Conservation (phyloP, 78 protist species). For the Monosiga brevicollis region DNA sequence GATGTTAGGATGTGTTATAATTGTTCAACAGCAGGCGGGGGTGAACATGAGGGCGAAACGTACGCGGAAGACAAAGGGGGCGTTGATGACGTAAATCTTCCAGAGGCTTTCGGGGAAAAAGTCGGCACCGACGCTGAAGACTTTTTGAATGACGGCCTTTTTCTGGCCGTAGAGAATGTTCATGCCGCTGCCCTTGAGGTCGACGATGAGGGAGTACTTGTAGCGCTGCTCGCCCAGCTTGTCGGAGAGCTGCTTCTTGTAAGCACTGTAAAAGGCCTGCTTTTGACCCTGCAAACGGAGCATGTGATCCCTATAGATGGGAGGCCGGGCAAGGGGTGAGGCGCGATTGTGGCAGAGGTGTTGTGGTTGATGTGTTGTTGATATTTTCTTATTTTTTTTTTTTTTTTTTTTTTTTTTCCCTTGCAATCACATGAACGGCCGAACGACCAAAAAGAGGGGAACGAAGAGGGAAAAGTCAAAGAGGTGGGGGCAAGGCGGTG, state of each 20-base stretch:
- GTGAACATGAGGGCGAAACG: background rate
- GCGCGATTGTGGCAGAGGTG: too few relatives aligned
- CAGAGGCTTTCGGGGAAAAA: background rate
- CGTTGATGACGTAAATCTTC: background rate
- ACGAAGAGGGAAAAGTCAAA: too few relatives aligned
- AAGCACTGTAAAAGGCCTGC: background rate
- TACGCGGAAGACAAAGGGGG: background rate
- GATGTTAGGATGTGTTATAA: background rate
- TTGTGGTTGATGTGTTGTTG: too few relatives aligned
- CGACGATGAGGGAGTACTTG: background rate
- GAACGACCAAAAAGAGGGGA: too few relatives aligned
- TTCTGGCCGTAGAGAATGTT: background rate
- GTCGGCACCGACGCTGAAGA: background rate
- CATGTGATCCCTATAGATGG: background rate
- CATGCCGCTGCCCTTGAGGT: background rate
- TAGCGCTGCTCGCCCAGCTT: background rate
- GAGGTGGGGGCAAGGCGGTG: too few relatives aligned
- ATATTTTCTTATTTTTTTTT: too few relatives aligned
- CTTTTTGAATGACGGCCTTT: background rate
- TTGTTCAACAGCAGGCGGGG: background rate
- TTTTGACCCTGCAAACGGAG: background rate
- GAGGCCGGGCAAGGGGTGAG: too few relatives aligned
- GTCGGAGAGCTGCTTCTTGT: background rate
- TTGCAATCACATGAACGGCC: too few relatives aligned
- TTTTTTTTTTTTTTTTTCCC: too few relatives aligned